Evolutionary conservation across 768 basidiomycete genomes (phyloP).

Genomic region (Auricularia auricula-judae): DNA sequence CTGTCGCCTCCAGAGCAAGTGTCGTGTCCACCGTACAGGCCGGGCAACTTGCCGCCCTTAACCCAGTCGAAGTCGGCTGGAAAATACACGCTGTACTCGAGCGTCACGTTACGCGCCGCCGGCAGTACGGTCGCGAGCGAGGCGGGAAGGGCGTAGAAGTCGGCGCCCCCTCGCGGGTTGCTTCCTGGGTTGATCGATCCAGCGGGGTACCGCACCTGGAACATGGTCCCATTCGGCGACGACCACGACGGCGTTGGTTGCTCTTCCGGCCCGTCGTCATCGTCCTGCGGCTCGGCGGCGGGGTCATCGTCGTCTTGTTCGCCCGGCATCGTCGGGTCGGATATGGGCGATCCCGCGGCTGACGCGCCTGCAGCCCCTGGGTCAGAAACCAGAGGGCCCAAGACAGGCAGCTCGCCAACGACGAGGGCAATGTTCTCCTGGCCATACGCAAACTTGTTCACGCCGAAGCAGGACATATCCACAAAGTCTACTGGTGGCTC

Average conservation of each 20-base stretch:
- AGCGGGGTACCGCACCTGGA: slow-evolving; percentile 60
- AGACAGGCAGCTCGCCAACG: slow-evolving; percentile 30
- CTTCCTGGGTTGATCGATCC: slow-evolving; percentile 58
- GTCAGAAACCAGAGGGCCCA: slow-evolving; percentile 10
- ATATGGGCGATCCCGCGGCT: slow-evolving; percentile 9
- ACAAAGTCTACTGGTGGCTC: slow-evolving; percentile 38
- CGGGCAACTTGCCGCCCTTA: slow-evolving; percentile 75
- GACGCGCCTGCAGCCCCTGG: slow-evolving; percentile 6
- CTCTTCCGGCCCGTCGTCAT: neutral
- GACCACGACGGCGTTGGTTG: neutral
- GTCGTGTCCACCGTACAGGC: slow-evolving; percentile 56
- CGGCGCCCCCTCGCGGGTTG: slow-evolving; percentile 48
- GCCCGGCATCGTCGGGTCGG: slow-evolving; percentile 9
- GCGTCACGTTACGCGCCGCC: slow-evolving; percentile 39
- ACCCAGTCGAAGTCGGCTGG: slow-evolving; percentile 67
- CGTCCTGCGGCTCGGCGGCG: neutral
- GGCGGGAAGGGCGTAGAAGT: slow-evolving; percentile 47
- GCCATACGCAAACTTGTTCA: slow-evolving; percentile 45
- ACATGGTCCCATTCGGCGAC: slow-evolving; percentile 12
- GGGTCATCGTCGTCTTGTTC: slow-evolving; percentile 21
- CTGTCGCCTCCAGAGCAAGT: slow-evolving; percentile 64
- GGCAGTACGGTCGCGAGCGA: slow-evolving; percentile 25
- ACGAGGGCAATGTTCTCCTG: slow-evolving; percentile 46
- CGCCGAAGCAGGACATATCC: slow-evolving; percentile 48
- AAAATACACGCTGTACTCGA: slow-evolving; percentile 70